A percentile compares a stretch with the other conserved stretches of the same genome.
These are phyloP conservation scores for Saccharomyces eubayanus DNA, from an alignment of 805 yeast species.

Conservation along the genomic window DNA sequence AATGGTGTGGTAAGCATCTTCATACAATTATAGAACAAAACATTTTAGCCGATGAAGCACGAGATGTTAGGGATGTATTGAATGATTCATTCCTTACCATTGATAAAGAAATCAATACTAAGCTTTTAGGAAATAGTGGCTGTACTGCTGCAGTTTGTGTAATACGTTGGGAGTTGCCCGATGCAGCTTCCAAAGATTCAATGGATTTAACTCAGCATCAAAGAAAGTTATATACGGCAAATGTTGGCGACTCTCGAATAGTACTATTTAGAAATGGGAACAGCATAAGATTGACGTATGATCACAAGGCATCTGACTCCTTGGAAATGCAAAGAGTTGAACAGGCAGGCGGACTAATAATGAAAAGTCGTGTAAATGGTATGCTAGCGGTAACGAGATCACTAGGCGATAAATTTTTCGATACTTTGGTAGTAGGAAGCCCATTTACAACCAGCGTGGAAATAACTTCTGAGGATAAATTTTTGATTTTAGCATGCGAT, in stretches of 20 bases:
- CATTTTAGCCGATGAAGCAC: slow-evolving; percentile 40
- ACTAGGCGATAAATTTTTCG: slow-evolving; percentile 88
- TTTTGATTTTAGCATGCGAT: slow-evolving; percentile 87
- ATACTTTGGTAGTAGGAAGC: slow-evolving; percentile 75
- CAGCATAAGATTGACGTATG: slow-evolving; percentile 78
- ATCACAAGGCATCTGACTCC: slow-evolving; percentile 83
- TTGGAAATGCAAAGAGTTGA: slow-evolving; percentile 70
- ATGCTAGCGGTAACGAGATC: slow-evolving; percentile 91
- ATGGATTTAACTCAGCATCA: slow-evolving; percentile 38
- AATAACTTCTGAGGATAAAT: slow-evolving; percentile 55
- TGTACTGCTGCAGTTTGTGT: slow-evolving; percentile 95
- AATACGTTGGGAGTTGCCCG: slow-evolving; percentile 66
- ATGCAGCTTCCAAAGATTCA: slow-evolving; percentile 14
- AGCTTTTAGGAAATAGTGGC: slow-evolving; percentile 69
- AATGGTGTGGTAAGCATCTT: slow-evolving; percentile 86
- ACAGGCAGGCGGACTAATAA: slow-evolving; percentile 73
- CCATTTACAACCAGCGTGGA: slow-evolving; percentile 90
- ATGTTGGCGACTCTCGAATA: slow-evolving; percentile 88
- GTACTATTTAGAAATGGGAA: slow-evolving; percentile 67
- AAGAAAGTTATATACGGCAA: slow-evolving; percentile 83
- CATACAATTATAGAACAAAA: slow-evolving; percentile 60
- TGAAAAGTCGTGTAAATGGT: slow-evolving; percentile 91
- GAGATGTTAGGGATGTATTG: slow-evolving; percentile 57
- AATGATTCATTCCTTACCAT: slow-evolving; percentile 66
- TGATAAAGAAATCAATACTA: slow-evolving; percentile 56